A percentile compares a stretch with the other conserved stretches of the same genome.
Conservation (phyloP, 768 basidiomycete genomes). For the Auricularia cornea region DNA sequence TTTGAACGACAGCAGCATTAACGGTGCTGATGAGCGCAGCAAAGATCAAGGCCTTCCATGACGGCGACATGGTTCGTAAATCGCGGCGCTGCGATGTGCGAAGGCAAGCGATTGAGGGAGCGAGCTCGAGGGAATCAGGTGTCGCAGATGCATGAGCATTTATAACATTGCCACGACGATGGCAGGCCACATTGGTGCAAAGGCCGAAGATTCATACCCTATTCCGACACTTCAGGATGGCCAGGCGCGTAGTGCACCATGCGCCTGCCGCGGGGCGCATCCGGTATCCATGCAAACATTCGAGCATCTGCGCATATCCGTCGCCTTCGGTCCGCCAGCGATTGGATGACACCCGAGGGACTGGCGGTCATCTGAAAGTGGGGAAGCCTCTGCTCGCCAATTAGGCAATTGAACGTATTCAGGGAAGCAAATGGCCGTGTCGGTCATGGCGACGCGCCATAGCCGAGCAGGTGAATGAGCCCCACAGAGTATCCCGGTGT, state of each 20-base stretch:
- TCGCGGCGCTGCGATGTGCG: no score
- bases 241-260: neutral
- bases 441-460: no score
- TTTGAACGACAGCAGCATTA: neutral
- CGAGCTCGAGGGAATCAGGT: neutral
- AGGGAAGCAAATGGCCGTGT: no score
- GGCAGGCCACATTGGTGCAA: neutral
- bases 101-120: neutral
- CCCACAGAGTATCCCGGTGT: no score
- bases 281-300: neutral
- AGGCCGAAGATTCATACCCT: neutral
- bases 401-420: no score
- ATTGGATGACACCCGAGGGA: no score
- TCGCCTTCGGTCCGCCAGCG: no score
- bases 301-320: no score
- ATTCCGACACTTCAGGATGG: neutral
- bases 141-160: neutral
- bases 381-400: no score
- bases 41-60: neutral
- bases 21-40: neutral
- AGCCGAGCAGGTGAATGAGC: no score
- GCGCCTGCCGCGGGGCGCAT: neutral
- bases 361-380: no score
- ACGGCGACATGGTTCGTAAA: neutral
- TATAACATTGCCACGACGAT: neutral